Conservation (phyloP, 495 filamentous ascomycete genomes). For the Aspergillus olivimuriae region DNA sequence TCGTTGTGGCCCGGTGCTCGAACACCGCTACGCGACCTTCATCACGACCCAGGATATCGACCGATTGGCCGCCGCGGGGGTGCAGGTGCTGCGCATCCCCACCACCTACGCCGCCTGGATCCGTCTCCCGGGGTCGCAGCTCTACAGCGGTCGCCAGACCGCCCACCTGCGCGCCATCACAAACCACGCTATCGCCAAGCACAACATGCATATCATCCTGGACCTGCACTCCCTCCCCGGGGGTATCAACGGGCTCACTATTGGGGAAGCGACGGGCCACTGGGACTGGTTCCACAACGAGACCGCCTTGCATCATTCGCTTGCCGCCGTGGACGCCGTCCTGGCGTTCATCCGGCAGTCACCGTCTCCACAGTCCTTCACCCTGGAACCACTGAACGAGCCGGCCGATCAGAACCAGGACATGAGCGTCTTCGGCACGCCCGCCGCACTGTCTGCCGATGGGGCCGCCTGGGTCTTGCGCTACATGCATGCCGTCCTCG, state of each 20-base stretch:
- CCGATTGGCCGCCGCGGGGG: conserved; percentile 15
- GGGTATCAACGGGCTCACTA: conserved; percentile 22
- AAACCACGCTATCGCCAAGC: conserved; percentile 19
- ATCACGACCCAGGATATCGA: conserved; percentile 26
- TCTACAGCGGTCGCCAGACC: conserved; percentile 25
- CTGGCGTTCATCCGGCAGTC: conserved; percentile 22
- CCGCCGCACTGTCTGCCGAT: conserved; percentile 19
- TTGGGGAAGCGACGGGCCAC: conserved; percentile 23
- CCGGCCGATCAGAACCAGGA: conserved; percentile 19
- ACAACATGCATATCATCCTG: conserved; percentile 28
- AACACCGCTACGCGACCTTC: conserved; percentile 24
- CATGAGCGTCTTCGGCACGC: conserved; percentile 23
- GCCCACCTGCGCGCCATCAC: conserved; percentile 20
- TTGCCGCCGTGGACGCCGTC: conserved; percentile 21
- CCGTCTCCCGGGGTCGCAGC: conserved; percentile 21
- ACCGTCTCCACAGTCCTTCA: conserved; percentile 18
- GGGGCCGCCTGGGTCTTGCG: conserved; percentile 24
- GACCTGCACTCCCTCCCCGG: conserved; percentile 29
- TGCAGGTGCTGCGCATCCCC: conserved; percentile 26
- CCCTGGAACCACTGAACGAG: conserved; percentile 26
- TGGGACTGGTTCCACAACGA: conserved; percentile 25
- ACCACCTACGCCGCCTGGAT: conserved; percentile 24
- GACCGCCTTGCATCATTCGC: conserved; percentile 21
- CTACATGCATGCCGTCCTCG: conserved; percentile 20
- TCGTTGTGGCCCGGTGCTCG: conserved; percentile 18